Percentiles rank a stretch among this genome's conserved stretches.
Conservation (phyloP, 306 rosid species). For the Dalbergia oliveri region DNA sequence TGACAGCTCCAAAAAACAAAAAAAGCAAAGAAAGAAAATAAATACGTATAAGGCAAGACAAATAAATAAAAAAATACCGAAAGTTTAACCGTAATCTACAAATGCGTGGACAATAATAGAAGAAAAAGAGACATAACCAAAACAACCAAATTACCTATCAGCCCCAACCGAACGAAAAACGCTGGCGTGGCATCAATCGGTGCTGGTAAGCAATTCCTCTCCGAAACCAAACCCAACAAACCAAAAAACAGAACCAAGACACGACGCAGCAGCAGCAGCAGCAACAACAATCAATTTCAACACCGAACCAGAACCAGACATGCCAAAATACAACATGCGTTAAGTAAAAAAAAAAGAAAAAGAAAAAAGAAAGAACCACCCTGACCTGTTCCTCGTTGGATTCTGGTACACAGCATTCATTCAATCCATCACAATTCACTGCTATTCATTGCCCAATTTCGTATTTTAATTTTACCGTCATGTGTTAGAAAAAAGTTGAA, state of each 20-base stretch:
- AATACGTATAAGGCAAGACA: too few relatives aligned
- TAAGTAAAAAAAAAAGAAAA: background rate
- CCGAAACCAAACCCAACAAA: constrained; percentile 22
- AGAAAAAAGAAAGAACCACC: background rate
- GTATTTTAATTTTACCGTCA: background rate
- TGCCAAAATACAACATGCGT: too few relatives aligned
- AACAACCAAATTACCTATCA: background rate
- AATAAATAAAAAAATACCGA: too few relatives aligned
- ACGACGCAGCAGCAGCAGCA: background rate
- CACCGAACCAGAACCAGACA: too few relatives aligned
- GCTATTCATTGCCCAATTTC: too few relatives aligned
- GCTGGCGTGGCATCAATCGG: background rate
- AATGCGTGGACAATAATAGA: background rate
- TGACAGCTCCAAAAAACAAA: too few relatives aligned
- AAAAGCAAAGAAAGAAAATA: background rate
- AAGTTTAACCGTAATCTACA: too few relatives aligned
- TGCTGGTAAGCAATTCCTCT: constrained; percentile 31
- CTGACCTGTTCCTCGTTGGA: constrained; percentile 8
- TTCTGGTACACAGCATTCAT: constrained; percentile 2
- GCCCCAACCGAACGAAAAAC: background rate
- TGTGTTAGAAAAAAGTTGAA: constrained; percentile 42
- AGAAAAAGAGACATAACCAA: background rate
- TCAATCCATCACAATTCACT: background rate
- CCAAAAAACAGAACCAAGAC: background rate
- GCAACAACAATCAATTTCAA: background rate